Evolutionary conservation across 768 basidiomycete species (phyloP).

Genomic region (Amanita subjunquillea): DNA sequence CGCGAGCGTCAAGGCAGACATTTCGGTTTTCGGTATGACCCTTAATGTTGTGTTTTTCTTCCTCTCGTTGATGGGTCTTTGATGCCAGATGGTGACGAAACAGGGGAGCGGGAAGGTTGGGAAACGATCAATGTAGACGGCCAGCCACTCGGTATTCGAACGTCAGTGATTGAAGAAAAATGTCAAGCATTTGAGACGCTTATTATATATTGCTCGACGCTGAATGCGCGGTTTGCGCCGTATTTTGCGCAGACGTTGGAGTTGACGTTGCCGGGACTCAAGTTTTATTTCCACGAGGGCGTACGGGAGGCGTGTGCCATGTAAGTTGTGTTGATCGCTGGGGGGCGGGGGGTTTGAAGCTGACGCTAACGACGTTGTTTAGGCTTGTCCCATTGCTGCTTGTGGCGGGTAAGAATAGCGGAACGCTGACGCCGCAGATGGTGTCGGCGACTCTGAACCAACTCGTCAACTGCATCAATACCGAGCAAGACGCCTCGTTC

Average conservation of each 20-base stretch:
- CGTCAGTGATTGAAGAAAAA: conserved; percentile 77
- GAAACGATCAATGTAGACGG: conserved; percentile 74
- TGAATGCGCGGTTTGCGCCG: conserved; percentile 57
- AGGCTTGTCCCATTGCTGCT: conserved; percentile 70
- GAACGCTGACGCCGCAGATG: conserved; percentile 58
- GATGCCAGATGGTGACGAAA: conserved; percentile 30
- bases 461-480: conserved; percentile 48
- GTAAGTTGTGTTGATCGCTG: conserved; percentile 27
- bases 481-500: conserved; percentile 70
- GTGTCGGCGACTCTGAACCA: conserved; percentile 58
- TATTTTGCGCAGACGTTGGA: conserved; percentile 66
- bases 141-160: conserved; percentile 66
- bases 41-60: neutral
- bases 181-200: conserved; percentile 85
- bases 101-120: conserved; percentile 62
- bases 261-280: conserved; percentile 57
- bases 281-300: conserved; percentile 79
- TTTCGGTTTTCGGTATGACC: conserved; percentile 56
- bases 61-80: neutral
- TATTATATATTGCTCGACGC: conserved; percentile 66
- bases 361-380: neutral
- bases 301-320: conserved; percentile 71
- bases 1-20: conserved; percentile 73
- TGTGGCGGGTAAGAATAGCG: conserved; percentile 54
- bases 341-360: neutral